Percentiles rank a stretch among this genome's conserved stretches.
Conservation (phyloP, 2,329 filamentous ascomycete genomes). For the Neopestalotiopsis clavispora region DNA sequence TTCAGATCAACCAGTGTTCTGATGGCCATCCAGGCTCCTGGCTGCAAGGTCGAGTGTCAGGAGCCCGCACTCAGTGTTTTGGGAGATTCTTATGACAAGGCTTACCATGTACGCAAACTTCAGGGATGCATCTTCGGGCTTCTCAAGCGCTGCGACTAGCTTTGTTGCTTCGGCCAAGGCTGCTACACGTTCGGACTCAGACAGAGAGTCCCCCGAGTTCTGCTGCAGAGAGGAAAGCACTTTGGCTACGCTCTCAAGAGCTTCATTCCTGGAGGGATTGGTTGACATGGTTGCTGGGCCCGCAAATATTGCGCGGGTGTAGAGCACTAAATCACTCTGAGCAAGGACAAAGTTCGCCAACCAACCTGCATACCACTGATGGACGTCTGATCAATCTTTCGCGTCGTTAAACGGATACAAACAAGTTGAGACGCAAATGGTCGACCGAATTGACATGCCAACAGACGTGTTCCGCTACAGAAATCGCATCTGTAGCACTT, state of each 20-base stretch:
- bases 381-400: neutral
- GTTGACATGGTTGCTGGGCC: neutral
- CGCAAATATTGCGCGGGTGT: no score
- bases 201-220: neutral
- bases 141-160: constrained; percentile 8
- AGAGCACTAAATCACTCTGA: no score
- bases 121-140: neutral
- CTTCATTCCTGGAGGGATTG: neutral
- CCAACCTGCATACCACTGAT: neutral
- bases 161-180: neutral
- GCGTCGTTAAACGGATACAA: no score
- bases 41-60: neutral
- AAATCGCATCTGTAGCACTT: neutral
- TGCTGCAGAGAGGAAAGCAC: neutral
- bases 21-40: constrained; percentile 2
- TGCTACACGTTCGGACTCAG: neutral
- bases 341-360: neutral
- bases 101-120: neutral
- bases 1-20: neutral
- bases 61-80: neutral
- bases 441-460: neutral
- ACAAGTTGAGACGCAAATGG: no score
- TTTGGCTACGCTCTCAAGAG: neutral
- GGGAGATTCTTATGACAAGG: no score
- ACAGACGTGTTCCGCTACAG: neutral